Percentiles rank a stretch among this genome's conserved stretches.
phyloP scores from a whole-genome alignment of 164 flowering plant genomes.

The Vitis rotundifolia region DNA sequence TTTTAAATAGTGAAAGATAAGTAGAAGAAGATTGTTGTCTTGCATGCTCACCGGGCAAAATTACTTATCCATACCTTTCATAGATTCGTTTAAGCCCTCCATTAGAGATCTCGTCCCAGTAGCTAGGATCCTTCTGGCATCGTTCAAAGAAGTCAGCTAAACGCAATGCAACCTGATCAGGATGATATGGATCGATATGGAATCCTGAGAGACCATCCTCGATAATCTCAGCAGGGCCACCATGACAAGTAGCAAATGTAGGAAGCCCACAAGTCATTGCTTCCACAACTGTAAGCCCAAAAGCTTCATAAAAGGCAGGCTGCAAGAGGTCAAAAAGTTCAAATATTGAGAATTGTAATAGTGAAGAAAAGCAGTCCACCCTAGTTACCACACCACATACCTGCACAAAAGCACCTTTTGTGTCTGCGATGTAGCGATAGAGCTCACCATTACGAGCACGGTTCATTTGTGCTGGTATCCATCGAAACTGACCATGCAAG shows the following conservation, averaged over 20 bases:
- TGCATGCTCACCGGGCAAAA: no score
- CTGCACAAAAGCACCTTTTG: constrained; percentile 28
- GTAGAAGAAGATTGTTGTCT: background rate
- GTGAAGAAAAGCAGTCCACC: no score
- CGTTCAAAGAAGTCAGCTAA: constrained; percentile 26
- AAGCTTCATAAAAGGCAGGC: constrained; percentile 34
- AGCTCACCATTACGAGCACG: constrained; percentile 31
- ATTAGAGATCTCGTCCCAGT: constrained; percentile 25
- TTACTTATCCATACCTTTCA: no score
- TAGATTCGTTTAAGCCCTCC: constrained; percentile 26
- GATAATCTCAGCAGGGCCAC: constrained; percentile 39
- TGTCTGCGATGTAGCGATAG: constrained; percentile 31
- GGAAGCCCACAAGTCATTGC: constrained; percentile 37
- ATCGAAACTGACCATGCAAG: constrained; percentile 30
- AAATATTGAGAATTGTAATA: no score
- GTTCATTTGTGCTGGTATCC: constrained; percentile 34
- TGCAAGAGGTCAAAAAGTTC: constrained; percentile 7
- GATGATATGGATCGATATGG: constrained; percentile 32
- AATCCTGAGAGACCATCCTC: constrained; percentile 29
- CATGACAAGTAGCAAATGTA: constrained; percentile 30
- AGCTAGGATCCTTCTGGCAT: constrained; percentile 19
- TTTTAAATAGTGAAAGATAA: no score
- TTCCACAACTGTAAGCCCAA: constrained; percentile 34
- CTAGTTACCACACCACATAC: no score
- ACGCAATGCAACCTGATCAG: constrained; percentile 19